phyloP scores from a whole-genome alignment of 2,329 filamentous ascomycete genomes.

The Tolypocladium tundrense region DNA sequence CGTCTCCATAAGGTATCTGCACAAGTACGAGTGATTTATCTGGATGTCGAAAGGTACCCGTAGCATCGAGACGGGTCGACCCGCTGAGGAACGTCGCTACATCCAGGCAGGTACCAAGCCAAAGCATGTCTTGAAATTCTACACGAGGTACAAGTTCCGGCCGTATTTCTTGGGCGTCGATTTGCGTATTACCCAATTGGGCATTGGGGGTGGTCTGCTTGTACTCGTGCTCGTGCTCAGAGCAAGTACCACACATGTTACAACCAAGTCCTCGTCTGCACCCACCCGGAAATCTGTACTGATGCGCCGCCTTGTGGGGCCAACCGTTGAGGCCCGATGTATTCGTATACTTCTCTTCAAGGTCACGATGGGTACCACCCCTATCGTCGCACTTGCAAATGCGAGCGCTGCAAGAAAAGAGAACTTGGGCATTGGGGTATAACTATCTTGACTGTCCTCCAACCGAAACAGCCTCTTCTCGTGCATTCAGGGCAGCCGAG shows the following conservation, averaged over 20 bases:
- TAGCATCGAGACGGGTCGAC: not conserved
- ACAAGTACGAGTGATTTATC: too few species aligned
- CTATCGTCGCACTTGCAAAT: not conserved
- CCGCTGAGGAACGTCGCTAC: not conserved
- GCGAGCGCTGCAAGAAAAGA: not conserved
- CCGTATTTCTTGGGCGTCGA: not conserved
- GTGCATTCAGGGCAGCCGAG: not conserved
- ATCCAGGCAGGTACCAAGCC: not conserved
- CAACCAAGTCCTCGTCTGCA: not conserved
- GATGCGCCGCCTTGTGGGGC: not conserved
- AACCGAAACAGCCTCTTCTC: not conserved
- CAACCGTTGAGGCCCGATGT: not conserved
- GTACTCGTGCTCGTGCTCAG: not conserved
- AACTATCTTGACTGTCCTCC: slow-evolving; percentile 1
- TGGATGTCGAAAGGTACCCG: too few species aligned
- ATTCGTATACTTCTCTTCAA: not conserved
- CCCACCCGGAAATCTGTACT: not conserved
- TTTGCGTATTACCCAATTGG: not conserved
- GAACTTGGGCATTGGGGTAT: slow-evolving; percentile 2
- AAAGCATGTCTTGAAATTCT: too few species aligned
- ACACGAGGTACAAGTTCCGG: not conserved
- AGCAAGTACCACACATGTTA: not conserved
- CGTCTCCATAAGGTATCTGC: too few species aligned
- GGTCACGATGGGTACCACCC: not conserved
- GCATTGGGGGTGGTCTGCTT: not conserved